phyloP scores from a whole-genome alignment of 169 alveolate genomes.

The Blepharisma undulans region DNA sequence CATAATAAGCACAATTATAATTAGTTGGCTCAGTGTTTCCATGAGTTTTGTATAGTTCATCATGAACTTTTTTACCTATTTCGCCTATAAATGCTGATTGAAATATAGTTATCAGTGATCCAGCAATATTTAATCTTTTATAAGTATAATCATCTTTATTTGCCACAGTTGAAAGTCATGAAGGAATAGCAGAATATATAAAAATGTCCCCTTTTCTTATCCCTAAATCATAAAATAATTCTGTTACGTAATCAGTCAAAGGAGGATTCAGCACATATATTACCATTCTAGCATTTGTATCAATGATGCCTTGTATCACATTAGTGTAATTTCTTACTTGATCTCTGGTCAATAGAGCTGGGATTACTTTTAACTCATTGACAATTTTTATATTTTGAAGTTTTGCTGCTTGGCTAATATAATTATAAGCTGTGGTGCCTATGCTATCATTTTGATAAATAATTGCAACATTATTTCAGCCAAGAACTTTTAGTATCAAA shows the following conservation, averaged over 20 bases:
- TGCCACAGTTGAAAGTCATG: background rate
- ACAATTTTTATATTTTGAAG: background rate
- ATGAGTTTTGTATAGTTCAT: no score
- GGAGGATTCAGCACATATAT: background rate
- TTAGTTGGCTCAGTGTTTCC: background rate
- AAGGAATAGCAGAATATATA: background rate
- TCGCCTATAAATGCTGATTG: background rate
- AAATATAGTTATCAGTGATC: background rate
- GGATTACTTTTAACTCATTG: background rate
- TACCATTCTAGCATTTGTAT: background rate
- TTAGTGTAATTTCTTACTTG: background rate
- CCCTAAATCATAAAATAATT: background rate
- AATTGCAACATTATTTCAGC: conserved; percentile 3
- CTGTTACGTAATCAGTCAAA: background rate
- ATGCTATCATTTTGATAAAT: conserved; percentile 27
- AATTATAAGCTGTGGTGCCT: conserved; percentile 7
- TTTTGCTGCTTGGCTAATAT: background rate
- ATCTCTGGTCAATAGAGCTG: background rate
- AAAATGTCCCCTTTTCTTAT: background rate
- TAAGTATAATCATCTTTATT: background rate
- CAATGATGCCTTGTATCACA: background rate
- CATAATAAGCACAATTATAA: conserved; percentile 8
- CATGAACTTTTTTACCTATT: background rate
- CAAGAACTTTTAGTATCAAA: background rate
- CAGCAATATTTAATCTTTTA: background rate